Base-by-base conservation (phyloP, 2,329 filamentous ascomycete genomes). In the Colletotrichum incanum region DNA sequence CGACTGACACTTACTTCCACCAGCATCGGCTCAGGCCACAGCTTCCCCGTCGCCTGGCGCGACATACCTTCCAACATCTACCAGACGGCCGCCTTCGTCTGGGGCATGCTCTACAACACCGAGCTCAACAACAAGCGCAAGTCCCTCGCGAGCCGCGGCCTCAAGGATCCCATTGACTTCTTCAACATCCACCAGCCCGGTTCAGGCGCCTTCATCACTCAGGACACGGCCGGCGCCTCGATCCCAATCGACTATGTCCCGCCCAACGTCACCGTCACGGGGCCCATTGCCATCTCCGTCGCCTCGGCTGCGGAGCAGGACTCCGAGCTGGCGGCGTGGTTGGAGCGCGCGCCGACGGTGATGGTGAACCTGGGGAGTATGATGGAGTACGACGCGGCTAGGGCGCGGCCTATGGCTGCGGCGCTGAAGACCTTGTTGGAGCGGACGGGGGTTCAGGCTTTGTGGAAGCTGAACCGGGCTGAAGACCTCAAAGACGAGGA, bases 31-130 rank as follows among this genome's bases (percentile, higher is more conserved):
- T 85, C 84, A 0, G 84, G 83, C 4, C 84, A 83, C 66, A 72
- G 79, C 0, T 88, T 83, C 61, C 86, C 86, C 0, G 77, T 89
- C 0, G 85, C 86, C 1, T 81, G 77, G 78, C 76, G 77, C 60
- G 76, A 83, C 0, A 79, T 87, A 41, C 82, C 82, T 4, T 72
- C 77, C 6, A 88, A 87, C 72, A 78, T 85, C 5, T 75, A 77
- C 28, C 73, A 79, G 16, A 59, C 74, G 26, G 9, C 65, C 11
- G 67, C 76, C 26, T 50, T 77, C 6, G 70, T 79, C 20, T 77
- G 74, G 45, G 20, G 11, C 26, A 45, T 68, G 49, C 31, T 60
- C 26, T 31, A 18, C 54, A 28, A 20, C 34, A 16, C 55, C 14
- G 16, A 34, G 12, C 55, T 66, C 16, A 26, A n/a, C 3, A 20